Conservation (phyloP, 139 green algal species). For the Chlorella sp. region DNA sequence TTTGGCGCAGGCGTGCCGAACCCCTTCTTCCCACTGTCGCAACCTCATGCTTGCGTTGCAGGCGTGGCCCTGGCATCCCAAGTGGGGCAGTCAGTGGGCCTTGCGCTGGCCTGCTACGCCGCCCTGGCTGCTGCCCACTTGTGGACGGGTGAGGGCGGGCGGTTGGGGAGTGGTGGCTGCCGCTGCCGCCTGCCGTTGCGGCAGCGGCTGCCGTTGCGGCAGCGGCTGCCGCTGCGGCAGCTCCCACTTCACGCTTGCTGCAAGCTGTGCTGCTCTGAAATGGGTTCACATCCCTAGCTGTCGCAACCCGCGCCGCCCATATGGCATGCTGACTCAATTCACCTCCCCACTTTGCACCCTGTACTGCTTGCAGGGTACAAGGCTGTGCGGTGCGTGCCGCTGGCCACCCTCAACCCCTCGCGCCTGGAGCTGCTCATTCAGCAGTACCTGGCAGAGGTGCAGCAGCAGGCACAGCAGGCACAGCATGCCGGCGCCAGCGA, state of each 20-base stretch:
- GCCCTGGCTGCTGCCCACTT: conserved; percentile 44
- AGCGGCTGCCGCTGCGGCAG: no score
- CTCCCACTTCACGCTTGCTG: no score
- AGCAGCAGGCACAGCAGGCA: neutral
- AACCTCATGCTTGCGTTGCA: neutral
- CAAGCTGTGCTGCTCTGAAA: no score
- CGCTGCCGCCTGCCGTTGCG: neutral
- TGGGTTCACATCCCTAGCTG: no score
- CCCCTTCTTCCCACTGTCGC: conserved; percentile 8
- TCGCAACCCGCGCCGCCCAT: no score
- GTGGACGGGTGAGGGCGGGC: conserved; percentile 9
- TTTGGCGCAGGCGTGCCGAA: no score
- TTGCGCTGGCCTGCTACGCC: conserved; percentile 34
- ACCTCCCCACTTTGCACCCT: neutral
- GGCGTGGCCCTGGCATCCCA: conserved; percentile 34
- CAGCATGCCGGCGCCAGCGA: neutral
- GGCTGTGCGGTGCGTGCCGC: conserved; percentile 56
- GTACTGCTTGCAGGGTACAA: neutral
- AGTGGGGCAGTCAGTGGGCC: conserved; percentile 18
- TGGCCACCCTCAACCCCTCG: conserved; percentile 74
- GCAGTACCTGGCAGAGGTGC: neutral
- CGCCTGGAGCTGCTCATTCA: conserved; percentile 62
- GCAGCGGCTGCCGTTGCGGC: no score
- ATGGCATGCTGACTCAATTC: no score
- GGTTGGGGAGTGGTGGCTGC: no score